Conservation (phyloP, 2,329 filamentous ascomycete genomes). For the Fusarium nematophilum region DNA sequence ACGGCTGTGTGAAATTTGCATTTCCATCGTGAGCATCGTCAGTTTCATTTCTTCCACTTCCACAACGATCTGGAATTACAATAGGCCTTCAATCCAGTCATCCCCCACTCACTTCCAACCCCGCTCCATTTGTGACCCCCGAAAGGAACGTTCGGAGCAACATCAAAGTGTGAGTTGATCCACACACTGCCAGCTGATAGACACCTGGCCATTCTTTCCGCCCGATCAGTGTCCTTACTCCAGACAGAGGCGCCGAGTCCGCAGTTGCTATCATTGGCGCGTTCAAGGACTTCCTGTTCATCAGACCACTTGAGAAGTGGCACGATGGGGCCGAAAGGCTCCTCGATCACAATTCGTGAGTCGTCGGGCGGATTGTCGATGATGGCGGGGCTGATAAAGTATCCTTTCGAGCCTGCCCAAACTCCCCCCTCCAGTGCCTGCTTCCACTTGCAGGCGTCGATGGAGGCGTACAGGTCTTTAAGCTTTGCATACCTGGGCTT, state of each 20-base stretch:
- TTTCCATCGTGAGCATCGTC: too few species aligned
- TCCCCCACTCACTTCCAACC: slow-evolving; percentile 59
- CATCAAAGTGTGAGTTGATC: slow-evolving; percentile 64
- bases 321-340: slow-evolving; percentile 69
- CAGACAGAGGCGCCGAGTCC: slow-evolving; percentile 70
- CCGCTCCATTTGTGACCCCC: slow-evolving; percentile 65
- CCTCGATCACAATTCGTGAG: slow-evolving; percentile 66
- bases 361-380: slow-evolving; percentile 69
- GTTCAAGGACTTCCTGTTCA: slow-evolving; percentile 68
- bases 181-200: slow-evolving; percentile 70
- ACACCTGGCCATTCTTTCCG: slow-evolving; percentile 62
- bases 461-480: too few species aligned
- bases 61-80: slow-evolving; percentile 1
- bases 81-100: slow-evolving; percentile 28
- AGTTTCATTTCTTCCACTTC: slow-evolving; percentile 4
- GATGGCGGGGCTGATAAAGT: slow-evolving; percentile 68
- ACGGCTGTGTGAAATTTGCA: too few species aligned
- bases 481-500: slow-evolving; percentile 60
- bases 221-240: slow-evolving; percentile 62
- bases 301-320: slow-evolving; percentile 70
- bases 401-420: slow-evolving; percentile 55
- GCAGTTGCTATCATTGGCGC: slow-evolving; percentile 64
- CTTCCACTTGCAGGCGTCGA: slow-evolving; percentile 57
- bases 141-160: slow-evolving; percentile 54
- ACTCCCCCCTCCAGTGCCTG: slow-evolving; percentile 48